Evolutionary conservation across 2,329 filamentous ascomycete species (phyloP).

Genomic region (Thelonectria rubi): DNA sequence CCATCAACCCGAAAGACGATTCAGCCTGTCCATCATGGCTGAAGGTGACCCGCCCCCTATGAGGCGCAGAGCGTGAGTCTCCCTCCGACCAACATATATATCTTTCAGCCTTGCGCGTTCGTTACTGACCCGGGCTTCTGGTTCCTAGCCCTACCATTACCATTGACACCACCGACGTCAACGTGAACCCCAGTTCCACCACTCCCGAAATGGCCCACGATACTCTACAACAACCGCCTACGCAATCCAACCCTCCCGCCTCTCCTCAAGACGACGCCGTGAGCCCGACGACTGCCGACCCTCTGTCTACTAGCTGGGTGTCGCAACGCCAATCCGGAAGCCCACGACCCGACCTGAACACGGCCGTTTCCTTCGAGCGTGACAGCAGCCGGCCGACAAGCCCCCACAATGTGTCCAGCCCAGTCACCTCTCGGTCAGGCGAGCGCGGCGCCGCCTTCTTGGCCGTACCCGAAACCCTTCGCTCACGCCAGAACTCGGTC

Average conservation of each 20-base stretch:
- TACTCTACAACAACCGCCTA: conserved; percentile 29
- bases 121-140: conserved; percentile 29
- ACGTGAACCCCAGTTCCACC: conserved; percentile 43
- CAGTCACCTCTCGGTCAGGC: conserved; percentile 57
- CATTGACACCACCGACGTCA: conserved; percentile 60
- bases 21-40: conserved; percentile 34
- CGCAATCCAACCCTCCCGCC: conserved; percentile 45
- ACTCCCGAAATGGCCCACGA: conserved; percentile 44
- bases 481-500: conserved; percentile 74
- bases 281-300: conserved; percentile 53
- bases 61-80: conserved; percentile 41
- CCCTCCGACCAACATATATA: conserved; percentile 19
- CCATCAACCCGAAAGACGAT: conserved; percentile 9
- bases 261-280: conserved; percentile 51
- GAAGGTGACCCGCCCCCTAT: conserved; percentile 33
- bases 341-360: conserved; percentile 55
- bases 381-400: conserved; percentile 75
- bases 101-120: conserved; percentile 14
- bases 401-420: conserved; percentile 75
- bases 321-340: conserved; percentile 38
- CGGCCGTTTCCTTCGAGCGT: conserved; percentile 70
- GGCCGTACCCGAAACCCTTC: conserved; percentile 67
- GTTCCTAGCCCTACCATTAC: conserved; percentile 60
- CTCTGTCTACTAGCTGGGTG: conserved; percentile 38
- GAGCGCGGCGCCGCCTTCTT: conserved; percentile 66